Percentiles rank a stretch among this genome's conserved stretches.
Evolutionary conservation across 2,329 filamentous ascomycete species (phyloP).

Genomic region (Cercospora sesami): DNA sequence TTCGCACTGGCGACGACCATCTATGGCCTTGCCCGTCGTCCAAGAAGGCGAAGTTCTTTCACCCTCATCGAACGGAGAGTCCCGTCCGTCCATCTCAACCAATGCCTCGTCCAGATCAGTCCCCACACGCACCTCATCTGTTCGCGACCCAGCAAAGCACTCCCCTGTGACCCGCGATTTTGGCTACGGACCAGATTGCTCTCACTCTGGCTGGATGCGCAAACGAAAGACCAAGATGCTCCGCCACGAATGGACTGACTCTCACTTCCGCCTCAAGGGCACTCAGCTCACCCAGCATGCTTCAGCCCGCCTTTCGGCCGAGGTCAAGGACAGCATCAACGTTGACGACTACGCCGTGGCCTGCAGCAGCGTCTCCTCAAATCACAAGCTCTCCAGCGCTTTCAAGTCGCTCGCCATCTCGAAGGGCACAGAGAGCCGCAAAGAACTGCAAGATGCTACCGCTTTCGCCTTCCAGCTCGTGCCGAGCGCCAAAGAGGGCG

Average conservation of each 20-base stretch:
- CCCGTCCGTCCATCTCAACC: constrained; percentile 42
- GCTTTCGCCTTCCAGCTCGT: constrained; percentile 86
- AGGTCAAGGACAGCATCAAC: constrained; percentile 76
- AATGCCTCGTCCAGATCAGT: constrained; percentile 27
- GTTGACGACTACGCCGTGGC: constrained; percentile 87
- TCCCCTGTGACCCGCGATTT: constrained; percentile 32
- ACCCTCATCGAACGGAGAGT: constrained; percentile 37
- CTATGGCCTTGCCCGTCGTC: constrained; percentile 68
- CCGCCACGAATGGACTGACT: constrained; percentile 89
- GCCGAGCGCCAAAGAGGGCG: constrained; percentile 56
- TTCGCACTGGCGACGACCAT: constrained; percentile 60
- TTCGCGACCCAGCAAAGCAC: constrained; percentile 39
- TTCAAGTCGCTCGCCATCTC: constrained; percentile 72
- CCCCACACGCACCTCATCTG: constrained; percentile 11
- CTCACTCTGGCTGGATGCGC: constrained; percentile 86
- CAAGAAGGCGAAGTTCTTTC: constrained; percentile 54
- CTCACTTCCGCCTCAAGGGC: constrained; percentile 78
- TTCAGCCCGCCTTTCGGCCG: constrained; percentile 54
- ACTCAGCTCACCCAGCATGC: constrained; percentile 66
- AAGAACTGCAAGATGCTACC: constrained; percentile 43
- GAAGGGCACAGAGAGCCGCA: constrained; percentile 52
- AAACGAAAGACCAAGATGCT: constrained; percentile 88
- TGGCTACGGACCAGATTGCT: constrained; percentile 39
- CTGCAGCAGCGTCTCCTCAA: constrained; percentile 73
- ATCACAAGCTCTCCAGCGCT: constrained; percentile 79